phyloP scores from a whole-genome alignment of 2,329 filamentous ascomycete genomes.

The Diaporthe amygdali region DNA sequence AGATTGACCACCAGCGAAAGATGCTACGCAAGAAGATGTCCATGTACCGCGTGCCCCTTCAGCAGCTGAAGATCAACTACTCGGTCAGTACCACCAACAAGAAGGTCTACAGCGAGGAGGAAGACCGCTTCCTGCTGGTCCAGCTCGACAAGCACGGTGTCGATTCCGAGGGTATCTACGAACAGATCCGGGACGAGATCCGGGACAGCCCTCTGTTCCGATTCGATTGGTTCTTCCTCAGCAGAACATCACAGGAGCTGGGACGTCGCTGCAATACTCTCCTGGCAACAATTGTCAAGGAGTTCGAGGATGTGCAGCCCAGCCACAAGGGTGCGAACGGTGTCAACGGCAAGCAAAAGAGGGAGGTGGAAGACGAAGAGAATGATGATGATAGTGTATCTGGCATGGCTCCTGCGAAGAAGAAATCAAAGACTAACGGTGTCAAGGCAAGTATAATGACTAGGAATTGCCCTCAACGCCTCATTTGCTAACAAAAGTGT shows the following conservation, averaged over 20 bases:
- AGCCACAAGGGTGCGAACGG: slow-evolving; percentile 59
- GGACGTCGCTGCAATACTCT: slow-evolving; percentile 92
- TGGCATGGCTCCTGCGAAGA: slow-evolving; percentile 85
- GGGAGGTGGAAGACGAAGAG: slow-evolving; percentile 79
- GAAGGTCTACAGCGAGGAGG: slow-evolving; percentile 98
- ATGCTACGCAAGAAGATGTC: slow-evolving; percentile 94
- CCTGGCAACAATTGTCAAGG: slow-evolving; percentile 90
- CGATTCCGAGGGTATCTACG: slow-evolving; percentile 88
- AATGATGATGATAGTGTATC: slow-evolving; percentile 84
- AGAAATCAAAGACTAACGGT: slow-evolving; percentile 83
- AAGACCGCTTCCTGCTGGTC: slow-evolving; percentile 93
- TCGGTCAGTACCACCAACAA: slow-evolving; percentile 99
- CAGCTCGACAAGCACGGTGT: slow-evolving; percentile 92
- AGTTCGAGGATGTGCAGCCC: slow-evolving; percentile 77
- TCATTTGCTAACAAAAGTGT: slow-evolving; percentile 3
- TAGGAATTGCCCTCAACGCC: slow-evolving; percentile 14
- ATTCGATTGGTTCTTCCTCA: slow-evolving; percentile 99
- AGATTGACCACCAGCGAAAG: slow-evolving; percentile 90
- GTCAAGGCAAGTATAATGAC: slow-evolving; percentile 72
- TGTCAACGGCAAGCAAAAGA: slow-evolving; percentile 73
- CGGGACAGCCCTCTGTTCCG: slow-evolving; percentile 93
- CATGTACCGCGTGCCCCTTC: slow-evolving; percentile 94
- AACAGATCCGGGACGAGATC: slow-evolving; percentile 96
- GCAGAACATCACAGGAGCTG: slow-evolving; percentile 90
- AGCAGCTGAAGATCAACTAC: slow-evolving; percentile 99